Conservation (phyloP, 805 yeast genomes). For the Cyberlindnera bimundalis region DNA sequence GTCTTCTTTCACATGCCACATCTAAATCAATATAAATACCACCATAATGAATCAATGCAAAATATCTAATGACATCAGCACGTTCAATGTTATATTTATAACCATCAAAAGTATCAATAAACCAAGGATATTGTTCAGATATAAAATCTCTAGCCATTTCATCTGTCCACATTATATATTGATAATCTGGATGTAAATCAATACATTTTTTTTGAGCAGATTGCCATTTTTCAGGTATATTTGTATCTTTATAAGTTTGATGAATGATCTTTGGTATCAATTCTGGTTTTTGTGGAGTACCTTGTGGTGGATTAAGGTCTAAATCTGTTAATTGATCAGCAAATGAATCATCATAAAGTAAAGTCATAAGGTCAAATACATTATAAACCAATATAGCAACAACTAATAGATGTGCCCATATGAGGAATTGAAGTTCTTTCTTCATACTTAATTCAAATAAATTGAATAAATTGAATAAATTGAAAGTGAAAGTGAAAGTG, state of each 20-base stretch:
- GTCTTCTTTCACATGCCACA: conserved; percentile 75
- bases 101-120: conserved; percentile 68
- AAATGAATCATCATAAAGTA: conserved; percentile 69
- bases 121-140: conserved; percentile 81
- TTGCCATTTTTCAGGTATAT: conserved; percentile 79
- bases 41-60: conserved; percentile 77
- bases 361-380: conserved; percentile 67
- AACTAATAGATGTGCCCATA: conserved; percentile 54
- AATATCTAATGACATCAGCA: conserved; percentile 89
- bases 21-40: conserved; percentile 90
- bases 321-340: conserved; percentile 58
- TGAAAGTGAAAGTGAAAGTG: not conserved
- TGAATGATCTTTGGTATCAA: conserved; percentile 88
- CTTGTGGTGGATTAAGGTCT: conserved; percentile 55
- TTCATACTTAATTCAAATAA: too few species aligned
- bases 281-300: conserved; percentile 42
- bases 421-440: conserved; percentile 58
- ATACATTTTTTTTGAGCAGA: conserved; percentile 73
- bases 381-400: conserved; percentile 46
- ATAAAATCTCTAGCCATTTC: conserved; percentile 77
- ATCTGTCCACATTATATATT: conserved; percentile 90
- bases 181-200: conserved; percentile 81
- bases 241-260: conserved; percentile 81
- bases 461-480: not conserved
- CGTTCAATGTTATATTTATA: conserved; percentile 82